These are phyloP conservation scores for Hypocrella siamensis DNA, from an alignment of 2,329 filamentous ascomycete genomes.

Conservation along the genomic window DNA sequence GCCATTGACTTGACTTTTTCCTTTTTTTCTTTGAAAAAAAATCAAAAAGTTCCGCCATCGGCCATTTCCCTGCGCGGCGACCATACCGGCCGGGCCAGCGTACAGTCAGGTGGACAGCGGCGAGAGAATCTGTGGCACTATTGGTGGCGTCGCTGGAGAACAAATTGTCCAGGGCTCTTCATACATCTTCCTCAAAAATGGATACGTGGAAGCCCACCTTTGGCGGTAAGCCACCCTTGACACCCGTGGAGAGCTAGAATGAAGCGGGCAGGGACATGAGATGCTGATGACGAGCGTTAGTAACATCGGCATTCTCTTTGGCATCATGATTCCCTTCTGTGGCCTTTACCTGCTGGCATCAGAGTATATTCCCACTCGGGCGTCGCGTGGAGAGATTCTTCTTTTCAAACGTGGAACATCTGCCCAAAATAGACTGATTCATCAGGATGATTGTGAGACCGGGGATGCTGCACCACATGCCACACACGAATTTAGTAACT, in stretches of 20 bases:
- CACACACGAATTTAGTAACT: too few species aligned
- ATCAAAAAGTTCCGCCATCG: background rate
- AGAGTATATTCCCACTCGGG: background rate
- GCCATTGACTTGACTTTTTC: background rate
- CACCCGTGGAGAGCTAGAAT: too few species aligned
- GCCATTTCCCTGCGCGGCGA: background rate
- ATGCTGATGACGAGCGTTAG: too few species aligned
- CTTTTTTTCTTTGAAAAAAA: background rate
- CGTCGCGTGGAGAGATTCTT: background rate
- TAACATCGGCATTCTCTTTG: background rate
- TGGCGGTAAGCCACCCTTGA: background rate
- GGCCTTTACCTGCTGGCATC: background rate
- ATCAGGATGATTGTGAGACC: too few species aligned
- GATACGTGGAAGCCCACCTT: background rate
- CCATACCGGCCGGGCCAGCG: background rate
- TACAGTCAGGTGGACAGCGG: background rate
- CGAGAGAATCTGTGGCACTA: slow-evolving; percentile 24
- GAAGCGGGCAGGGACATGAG: too few species aligned
- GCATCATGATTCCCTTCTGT: background rate
- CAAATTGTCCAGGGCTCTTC: background rate
- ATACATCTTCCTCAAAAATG: background rate
- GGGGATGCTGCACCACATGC: too few species aligned
- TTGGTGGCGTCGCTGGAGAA: slow-evolving; percentile 29
- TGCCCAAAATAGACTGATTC: too few species aligned
- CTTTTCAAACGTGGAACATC: background rate